Percentiles rank a stretch among this genome's conserved stretches.
Conservation (phyloP, 164 flowering plant species). For the Piper longum region DNA sequence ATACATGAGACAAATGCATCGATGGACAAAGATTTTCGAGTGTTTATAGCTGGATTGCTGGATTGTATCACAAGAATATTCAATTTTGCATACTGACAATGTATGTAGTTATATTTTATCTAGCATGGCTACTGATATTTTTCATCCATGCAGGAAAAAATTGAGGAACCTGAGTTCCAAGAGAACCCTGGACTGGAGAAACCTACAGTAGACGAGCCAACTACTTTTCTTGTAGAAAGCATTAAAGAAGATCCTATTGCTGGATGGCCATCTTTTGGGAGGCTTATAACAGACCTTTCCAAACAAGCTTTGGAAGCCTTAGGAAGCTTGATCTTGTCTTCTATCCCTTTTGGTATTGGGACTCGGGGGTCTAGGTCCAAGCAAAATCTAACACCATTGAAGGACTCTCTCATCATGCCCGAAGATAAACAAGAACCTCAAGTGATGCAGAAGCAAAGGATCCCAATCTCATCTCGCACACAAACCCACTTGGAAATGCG, state of each 20-base stretch:
- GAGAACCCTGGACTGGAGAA: slow-evolving; percentile 22
- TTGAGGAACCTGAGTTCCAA: slow-evolving; percentile 4
- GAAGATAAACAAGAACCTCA: slow-evolving; percentile 51
- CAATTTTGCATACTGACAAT: not conserved
- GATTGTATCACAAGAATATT: too few species aligned
- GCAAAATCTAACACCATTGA: slow-evolving; percentile 57
- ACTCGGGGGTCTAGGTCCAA: slow-evolving; percentile 24
- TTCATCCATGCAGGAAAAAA: not conserved
- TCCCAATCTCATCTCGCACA: slow-evolving; percentile 31
- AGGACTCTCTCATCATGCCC: slow-evolving; percentile 68
- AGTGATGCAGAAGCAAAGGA: slow-evolving; percentile 35
- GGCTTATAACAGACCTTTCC: slow-evolving; percentile 48
- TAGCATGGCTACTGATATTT: not conserved
- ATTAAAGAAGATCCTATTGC: slow-evolving; percentile 51
- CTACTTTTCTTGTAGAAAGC: slow-evolving; percentile 23
- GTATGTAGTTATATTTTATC: too few species aligned
- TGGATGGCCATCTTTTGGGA: slow-evolving; percentile 82
- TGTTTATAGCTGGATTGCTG: too few species aligned
- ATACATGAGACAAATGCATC: not conserved
- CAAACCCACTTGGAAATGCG: slow-evolving; percentile 20
- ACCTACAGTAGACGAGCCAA: slow-evolving; percentile 26
- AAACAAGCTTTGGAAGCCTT: slow-evolving; percentile 48
- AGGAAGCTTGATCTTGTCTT: slow-evolving; percentile 19
- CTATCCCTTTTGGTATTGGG: slow-evolving; percentile 31
- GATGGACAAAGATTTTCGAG: too few species aligned